Evolutionary conservation across 2,329 filamentous ascomycete genomes (phyloP), one percentile per base, ranked within the genome.

Genomic region (Xylariomycetidae sp.): DNA sequence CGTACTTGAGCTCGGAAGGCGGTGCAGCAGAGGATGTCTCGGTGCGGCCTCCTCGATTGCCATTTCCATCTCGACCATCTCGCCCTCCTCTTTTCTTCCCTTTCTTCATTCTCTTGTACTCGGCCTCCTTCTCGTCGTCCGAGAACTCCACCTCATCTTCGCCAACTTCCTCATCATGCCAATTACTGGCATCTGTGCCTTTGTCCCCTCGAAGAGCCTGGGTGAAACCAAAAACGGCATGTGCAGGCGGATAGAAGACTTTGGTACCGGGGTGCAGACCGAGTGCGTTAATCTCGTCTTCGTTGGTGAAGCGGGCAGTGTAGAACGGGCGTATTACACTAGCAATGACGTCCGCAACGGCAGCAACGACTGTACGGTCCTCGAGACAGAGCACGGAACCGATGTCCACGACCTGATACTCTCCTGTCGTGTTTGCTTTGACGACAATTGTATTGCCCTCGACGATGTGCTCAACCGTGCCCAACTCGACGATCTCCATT

Each of bases 141-240:
- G 90, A 95, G 57, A 96, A 96, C 54, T 96, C 92, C 48, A 87
- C 75, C 56, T 96, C 90, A 23, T 94, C 85, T 19, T 84, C 82
- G 12, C 65, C 79, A 6, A 88, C 74, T 62, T 96, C 90, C 58
- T 98, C 92, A 47, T 96, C 92, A 58, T 95, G 84, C 34, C 95
- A 72, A 55, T 96, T 96, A 32, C 87, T 94, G 7, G 92, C 90
- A 59, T 98, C 92, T 8, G 87, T 92, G 39, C 88, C 87, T 63
- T 94, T 96, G 50, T 83, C 57, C 32, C 70, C 73, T 58, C 82
- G 84, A 37, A 96, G 66, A 6, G 82, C 78, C 56, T 92, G 76
- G 0, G 90, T 95, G 53, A 95, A 92, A 35, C 95, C 86, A 49
- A 83, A 93, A 0, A 73, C 79, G 25, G 87, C 87, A 56, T 92